Conservation (phyloP, 345 rosid genomes). For the Balakata baccata region DNA sequence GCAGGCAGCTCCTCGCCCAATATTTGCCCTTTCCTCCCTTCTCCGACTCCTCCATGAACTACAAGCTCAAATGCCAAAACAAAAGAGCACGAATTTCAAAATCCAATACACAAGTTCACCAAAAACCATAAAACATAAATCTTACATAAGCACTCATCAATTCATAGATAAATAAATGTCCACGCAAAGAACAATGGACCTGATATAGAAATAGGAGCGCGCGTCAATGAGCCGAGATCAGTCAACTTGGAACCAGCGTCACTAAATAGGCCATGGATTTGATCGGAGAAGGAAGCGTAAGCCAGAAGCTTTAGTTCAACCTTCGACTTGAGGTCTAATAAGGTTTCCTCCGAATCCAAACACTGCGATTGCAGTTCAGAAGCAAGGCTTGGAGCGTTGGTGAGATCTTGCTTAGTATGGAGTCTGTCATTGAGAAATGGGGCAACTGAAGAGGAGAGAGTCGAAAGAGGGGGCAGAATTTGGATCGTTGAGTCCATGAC, state of each 20-base stretch:
- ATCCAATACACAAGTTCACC: too few species aligned
- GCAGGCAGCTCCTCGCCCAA: conserved; percentile 74
- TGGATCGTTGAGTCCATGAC: conserved; percentile 46
- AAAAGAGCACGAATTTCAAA: not conserved
- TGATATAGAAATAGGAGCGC: conserved; percentile 34
- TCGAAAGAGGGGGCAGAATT: conserved; percentile 46
- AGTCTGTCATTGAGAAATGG: conserved; percentile 57
- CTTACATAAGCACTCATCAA: not conserved
- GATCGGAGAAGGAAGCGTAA: conserved; percentile 68
- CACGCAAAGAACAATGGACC: conserved; percentile 32
- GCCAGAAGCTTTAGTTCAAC: conserved; percentile 50
- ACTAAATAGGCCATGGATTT: conserved; percentile 34
- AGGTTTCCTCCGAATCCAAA: conserved; percentile 50
- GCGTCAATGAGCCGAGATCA: conserved; percentile 48
- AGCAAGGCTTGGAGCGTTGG: conserved; percentile 44
- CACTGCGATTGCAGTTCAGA: conserved; percentile 58
- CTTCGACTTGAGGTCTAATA: conserved; percentile 47
- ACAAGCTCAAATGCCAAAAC: not conserved
- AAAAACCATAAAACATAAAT: not conserved
- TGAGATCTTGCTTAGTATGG: conserved; percentile 39
- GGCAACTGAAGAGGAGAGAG: conserved; percentile 44
- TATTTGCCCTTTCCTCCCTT: conserved; percentile 31
- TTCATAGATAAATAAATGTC: not conserved
- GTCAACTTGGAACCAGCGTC: conserved; percentile 45
- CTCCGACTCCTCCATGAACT: conserved; percentile 41